Evolutionary conservation across 305 asterid genomes (phyloP).

Genomic region (Fraxinus platypoda): DNA sequence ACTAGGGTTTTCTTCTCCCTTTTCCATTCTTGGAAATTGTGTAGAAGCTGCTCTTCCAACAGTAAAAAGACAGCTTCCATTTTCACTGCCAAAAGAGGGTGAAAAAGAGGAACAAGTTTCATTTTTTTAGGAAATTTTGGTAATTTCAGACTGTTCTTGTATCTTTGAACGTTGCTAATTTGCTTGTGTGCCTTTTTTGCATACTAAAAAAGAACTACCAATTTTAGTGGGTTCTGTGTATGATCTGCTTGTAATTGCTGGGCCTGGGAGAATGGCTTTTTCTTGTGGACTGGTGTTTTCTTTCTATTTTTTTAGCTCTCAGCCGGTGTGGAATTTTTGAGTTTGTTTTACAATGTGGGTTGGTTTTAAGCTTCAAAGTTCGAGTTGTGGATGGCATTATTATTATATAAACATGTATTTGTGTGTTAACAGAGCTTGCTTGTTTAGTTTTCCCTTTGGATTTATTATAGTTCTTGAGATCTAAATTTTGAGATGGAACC

Average conservation of each 20-base stretch:
- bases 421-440: not conserved
- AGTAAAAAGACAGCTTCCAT: not conserved
- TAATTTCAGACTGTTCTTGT: not conserved
- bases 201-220: not conserved
- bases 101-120: not conserved
- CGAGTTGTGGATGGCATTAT: not conserved
- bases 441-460: not conserved
- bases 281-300: not conserved
- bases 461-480: slow-evolving; percentile 21
- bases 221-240: not conserved
- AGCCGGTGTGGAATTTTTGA: not conserved
- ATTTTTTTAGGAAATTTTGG: not conserved
- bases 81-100: not conserved
- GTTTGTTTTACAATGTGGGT: slow-evolving; percentile 23
- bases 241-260: not conserved
- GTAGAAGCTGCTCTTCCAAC: not conserved
- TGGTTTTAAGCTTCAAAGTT: slow-evolving; percentile 10
- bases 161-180: not conserved
- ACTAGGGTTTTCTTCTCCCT: not conserved
- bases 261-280: not conserved
- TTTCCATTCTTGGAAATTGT: slow-evolving; percentile 15
- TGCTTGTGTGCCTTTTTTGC: not conserved
- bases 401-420: not conserved
- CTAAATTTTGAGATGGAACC: slow-evolving; percentile 24
- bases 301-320: not conserved